These are phyloP conservation scores for Betula pendula DNA, from an alignment of 306 rosid genomes.

Conservation along the genomic window DNA sequence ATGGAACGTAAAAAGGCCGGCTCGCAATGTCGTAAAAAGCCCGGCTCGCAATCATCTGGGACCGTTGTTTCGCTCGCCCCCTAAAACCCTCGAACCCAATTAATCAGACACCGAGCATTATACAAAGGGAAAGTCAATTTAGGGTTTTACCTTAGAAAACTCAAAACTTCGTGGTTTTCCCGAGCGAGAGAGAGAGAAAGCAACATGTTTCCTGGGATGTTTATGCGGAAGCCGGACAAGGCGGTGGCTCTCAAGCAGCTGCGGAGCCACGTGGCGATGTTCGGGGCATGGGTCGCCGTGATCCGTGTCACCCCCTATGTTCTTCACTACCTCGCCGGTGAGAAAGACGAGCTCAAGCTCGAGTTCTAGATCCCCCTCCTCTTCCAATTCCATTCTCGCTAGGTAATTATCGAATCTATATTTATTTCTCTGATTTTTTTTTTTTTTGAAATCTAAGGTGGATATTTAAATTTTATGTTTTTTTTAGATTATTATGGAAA, in stretches of 20 bases:
- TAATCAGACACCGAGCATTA: no score
- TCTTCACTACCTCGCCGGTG: slow-evolving; percentile 66
- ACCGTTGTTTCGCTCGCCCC: not conserved
- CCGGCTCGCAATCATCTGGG: no score
- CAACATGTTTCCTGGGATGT: slow-evolving; percentile 92
- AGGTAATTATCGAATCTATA: slow-evolving; percentile 26
- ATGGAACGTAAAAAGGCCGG: no score
- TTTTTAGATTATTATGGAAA: not conserved
- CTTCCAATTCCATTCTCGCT: not conserved
- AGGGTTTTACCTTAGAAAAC: slow-evolving; percentile 28
- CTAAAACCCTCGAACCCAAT: not conserved
- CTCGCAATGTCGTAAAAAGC: no score
- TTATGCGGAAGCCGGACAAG: slow-evolving; percentile 92
- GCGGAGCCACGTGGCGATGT: slow-evolving; percentile 69
- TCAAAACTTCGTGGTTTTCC: not conserved
- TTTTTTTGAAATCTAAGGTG: not conserved
- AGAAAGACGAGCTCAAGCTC: slow-evolving; percentile 80
- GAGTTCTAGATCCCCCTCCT: slow-evolving; percentile 43
- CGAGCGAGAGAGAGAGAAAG: slow-evolving; percentile 12
- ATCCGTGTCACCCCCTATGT: slow-evolving; percentile 80
- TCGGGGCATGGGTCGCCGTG: slow-evolving; percentile 82
- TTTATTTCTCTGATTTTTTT: not conserved
- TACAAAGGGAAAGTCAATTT: not conserved
- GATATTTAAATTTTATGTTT: not conserved
- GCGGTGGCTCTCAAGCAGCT: slow-evolving; percentile 84